Conservation (phyloP, 345 rosid genomes). For the Brassica incana region DNA sequence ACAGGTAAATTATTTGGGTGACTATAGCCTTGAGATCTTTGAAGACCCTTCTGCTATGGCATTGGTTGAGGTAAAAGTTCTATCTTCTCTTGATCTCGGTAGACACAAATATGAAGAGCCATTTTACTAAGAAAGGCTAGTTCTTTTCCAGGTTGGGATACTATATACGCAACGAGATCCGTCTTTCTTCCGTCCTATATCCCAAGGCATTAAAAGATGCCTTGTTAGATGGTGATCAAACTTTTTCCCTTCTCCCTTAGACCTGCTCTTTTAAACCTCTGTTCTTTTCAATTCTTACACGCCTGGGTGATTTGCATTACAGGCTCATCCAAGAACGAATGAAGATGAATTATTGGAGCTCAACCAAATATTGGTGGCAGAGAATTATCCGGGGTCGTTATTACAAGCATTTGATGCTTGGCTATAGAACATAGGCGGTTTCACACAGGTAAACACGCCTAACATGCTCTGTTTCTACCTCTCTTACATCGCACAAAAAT, state of each 20-base stretch:
- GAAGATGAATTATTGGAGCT: constrained; percentile 54
- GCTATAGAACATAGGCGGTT: constrained; percentile 39
- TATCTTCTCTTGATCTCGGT: background rate
- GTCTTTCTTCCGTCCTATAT: constrained; percentile 79
- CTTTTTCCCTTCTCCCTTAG: constrained; percentile 10
- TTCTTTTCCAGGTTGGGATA: constrained; percentile 69
- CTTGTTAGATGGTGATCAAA: constrained; percentile 81
- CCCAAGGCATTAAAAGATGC: constrained; percentile 84
- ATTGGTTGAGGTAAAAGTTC: constrained; percentile 63
- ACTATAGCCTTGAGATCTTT: constrained; percentile 81
- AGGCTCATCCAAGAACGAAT: constrained; percentile 84
- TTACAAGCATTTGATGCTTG: constrained; percentile 89
- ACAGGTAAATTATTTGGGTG: constrained; percentile 84
- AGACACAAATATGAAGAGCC: background rate
- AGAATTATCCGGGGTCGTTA: constrained; percentile 75
- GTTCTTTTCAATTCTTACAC: background rate
- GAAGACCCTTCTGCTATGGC: constrained; percentile 92
- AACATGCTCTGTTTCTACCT: constrained; percentile 21
- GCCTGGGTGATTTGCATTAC: constrained; percentile 10
- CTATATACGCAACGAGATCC: constrained; percentile 91
- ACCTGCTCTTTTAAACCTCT: constrained; percentile 15
- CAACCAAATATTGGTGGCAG: constrained; percentile 68
- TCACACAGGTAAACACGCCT: constrained; percentile 25
- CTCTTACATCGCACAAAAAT: background rate
- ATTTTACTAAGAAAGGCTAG: background rate